Conservation (phyloP, 805 yeast genomes). For the Metschnikowia gelsemii region DNA sequence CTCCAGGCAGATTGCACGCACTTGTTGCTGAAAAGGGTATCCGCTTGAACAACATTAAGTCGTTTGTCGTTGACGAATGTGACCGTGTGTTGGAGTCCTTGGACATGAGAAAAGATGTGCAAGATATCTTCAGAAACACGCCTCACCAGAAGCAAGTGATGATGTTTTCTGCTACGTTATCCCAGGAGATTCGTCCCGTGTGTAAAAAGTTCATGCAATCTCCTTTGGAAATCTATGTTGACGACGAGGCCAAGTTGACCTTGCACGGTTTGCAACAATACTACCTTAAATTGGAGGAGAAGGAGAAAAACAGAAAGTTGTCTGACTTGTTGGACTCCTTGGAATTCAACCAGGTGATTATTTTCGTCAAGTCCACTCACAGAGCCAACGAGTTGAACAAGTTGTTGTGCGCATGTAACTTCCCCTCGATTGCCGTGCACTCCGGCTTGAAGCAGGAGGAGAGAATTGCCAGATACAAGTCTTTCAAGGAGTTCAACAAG, state of each 20-base stretch:
- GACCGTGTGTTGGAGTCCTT: constrained; percentile 90
- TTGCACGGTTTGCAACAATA: constrained; percentile 98
- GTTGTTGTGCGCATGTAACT: constrained; percentile 84
- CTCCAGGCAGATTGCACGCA: constrained; percentile 97
- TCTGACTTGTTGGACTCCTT: constrained; percentile 89
- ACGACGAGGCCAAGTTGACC: constrained; percentile 95
- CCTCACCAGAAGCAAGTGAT: constrained; percentile 98
- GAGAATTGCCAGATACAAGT: constrained; percentile 94
- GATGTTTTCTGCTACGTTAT: constrained; percentile 98
- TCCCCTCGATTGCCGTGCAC: constrained; percentile 97
- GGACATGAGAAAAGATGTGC: constrained; percentile 98
- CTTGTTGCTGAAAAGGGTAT: constrained; percentile 87
- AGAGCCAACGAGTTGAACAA: constrained; percentile 92
- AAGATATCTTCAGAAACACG: constrained; percentile 94
- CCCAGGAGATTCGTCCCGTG: constrained; percentile 91
- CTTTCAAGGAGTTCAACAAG: constrained; percentile 96
- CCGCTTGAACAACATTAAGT: constrained; percentile 84
- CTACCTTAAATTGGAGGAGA: constrained; percentile 84
- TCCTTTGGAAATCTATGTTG: constrained; percentile 95
- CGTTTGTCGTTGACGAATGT: constrained; percentile 96
- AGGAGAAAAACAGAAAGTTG: constrained; percentile 88
- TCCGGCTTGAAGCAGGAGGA: constrained; percentile 95
- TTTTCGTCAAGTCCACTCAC: constrained; percentile 85
- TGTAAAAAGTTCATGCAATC: constrained; percentile 98
- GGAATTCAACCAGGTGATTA: constrained; percentile 97